Base-by-base conservation (phyloP, 2,329 filamentous ascomycete species). In the Nannizziopsis arthrosporioides region DNA sequence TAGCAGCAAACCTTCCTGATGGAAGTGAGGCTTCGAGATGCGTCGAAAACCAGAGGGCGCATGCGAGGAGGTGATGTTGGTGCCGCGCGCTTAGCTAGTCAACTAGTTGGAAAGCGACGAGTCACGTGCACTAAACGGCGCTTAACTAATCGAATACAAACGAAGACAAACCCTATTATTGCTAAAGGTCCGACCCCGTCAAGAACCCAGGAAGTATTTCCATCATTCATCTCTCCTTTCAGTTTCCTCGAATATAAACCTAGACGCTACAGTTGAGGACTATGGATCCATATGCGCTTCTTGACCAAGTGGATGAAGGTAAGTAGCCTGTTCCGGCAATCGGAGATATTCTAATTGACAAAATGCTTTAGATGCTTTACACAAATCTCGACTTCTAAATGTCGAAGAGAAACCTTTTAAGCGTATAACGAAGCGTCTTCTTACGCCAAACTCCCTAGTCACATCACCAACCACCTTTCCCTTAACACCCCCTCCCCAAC, bases 321-420 rank as follows among this genome's bases (percentile, higher is more conserved):
- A 17, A 48, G 52, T 41, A 14, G 14, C 14, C n/a, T 10, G 19
- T 22, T 10, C 14, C 15, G 11, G 3, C 7, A 32, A 44, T 8
- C 14, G 9, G 3, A 12, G 17, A 34, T 9, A 18, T 10, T 27
- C 44, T 46, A 19, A 46, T 19, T 8, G 17, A 34, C 39, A 19
- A 8, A 7, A 22, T 34, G 10, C 41, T 49, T 37, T 57, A 81
- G 82, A 87, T 64, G 82, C 87, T 54, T 81, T 95, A 34, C 90
- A 95, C 71, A 90, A 89, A 61, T 77, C 77, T 27, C 85, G 90
- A 37, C 82, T 95, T 3, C 77, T 95, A 34, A 85, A 85, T 54
- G 83, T 95, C 52, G 90, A 96, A 71, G 86, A 94, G 62, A 88
- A 88, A 50, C 87, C 88, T 0, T 95, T 94, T 71, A 86, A 86